Evolutionary conservation across 306 rosid genomes (phyloP), one percentile per base, ranked within the genome.

Genomic region (Phaseolus lunatus): DNA sequence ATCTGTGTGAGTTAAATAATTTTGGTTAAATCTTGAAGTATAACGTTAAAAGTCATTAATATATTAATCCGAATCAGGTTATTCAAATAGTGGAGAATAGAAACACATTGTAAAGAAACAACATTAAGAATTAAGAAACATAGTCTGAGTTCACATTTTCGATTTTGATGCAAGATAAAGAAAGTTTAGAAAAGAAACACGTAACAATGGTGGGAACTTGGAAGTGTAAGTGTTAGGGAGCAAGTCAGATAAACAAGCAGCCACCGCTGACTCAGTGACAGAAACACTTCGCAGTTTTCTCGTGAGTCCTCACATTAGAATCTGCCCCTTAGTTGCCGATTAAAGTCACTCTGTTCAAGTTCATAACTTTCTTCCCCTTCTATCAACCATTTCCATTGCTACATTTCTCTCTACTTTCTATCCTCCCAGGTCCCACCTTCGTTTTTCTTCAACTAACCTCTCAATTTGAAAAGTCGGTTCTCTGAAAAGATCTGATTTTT

Each of bases 221-320:
- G 31, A 27, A 53, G 66, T 22, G 65, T 72, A 24, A 35, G 15
- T 20, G 73, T 64, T 49, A 35, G 12, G 15, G 37, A 39, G 53
- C 0, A 2, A 65, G 45, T 39, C 84, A 59, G 75, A 48, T 72
- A 81, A 68, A 68, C 15, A 19, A 37, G 84, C 27, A 48, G 77
- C 67, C 29, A 26, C 12, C 37, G 48, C 48, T 67, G 76, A 67
- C 20, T 74, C 54, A 12, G 4, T 75, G 66, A 45, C 74, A 54
- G 67, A 24, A 39, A 52, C 22, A 9, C 19, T 26, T 29, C 9
- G 15, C 77, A 67, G 65, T n/a, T 29, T 81, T 59, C 81, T 75
- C 81, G 85, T 81, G 81, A 75, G 24, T 67, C 63, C 27, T 19
- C 41, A 19, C 18, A 2, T 29, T 61, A 4, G 43, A 14, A 1